Percentiles rank a stretch among this genome's conserved stretches.
Evolutionary conservation across 495 filamentous ascomycete genomes (phyloP).

Genomic region (Trypethelium eluteriae): DNA sequence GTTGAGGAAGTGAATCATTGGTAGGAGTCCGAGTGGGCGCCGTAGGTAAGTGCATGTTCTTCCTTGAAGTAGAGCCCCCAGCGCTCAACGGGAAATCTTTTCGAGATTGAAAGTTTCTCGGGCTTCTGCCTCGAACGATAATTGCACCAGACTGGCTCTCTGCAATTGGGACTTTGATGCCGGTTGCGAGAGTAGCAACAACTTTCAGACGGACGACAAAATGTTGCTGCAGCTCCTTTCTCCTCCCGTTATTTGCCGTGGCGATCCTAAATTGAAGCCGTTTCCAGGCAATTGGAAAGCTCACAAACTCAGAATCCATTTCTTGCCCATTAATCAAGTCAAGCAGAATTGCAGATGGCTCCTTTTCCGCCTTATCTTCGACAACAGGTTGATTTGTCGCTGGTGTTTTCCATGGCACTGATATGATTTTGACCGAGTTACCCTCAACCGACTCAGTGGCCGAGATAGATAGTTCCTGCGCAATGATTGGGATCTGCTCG

Average conservation of each 20-base stretch:
- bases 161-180: slow-evolving; percentile 50
- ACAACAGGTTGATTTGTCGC: slow-evolving; percentile 53
- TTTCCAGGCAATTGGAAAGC: slow-evolving; percentile 84
- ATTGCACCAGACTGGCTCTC: slow-evolving; percentile 59
- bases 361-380: slow-evolving; percentile 58
- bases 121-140: slow-evolving; percentile 61
- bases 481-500: slow-evolving; percentile 62
- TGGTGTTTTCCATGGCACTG: slow-evolving; percentile 85
- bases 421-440: slow-evolving; percentile 81
- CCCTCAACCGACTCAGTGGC: slow-evolving; percentile 88
- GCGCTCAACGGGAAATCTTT: slow-evolving; percentile 57
- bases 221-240: slow-evolving; percentile 64
- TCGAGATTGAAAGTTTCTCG: slow-evolving; percentile 60
- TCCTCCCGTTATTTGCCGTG: slow-evolving; percentile 73
- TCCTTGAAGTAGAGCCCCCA: slow-evolving; percentile 31
- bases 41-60: slow-evolving; percentile 29
- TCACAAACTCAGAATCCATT: slow-evolving; percentile 65
- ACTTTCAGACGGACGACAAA: slow-evolving; percentile 60
- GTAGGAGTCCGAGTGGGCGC: slow-evolving; percentile 43
- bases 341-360: slow-evolving; percentile 60
- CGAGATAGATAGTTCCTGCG: slow-evolving; percentile 70
- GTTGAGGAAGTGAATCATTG: slow-evolving; percentile 37
- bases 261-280: slow-evolving; percentile 86
- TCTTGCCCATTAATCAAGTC: slow-evolving; percentile 71
- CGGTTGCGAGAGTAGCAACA: slow-evolving; percentile 50